Evolutionary conservation across 495 filamentous ascomycete genomes (phyloP), one percentile per base, ranked within the genome.

Genomic region (Penicillium tannophilum): DNA sequence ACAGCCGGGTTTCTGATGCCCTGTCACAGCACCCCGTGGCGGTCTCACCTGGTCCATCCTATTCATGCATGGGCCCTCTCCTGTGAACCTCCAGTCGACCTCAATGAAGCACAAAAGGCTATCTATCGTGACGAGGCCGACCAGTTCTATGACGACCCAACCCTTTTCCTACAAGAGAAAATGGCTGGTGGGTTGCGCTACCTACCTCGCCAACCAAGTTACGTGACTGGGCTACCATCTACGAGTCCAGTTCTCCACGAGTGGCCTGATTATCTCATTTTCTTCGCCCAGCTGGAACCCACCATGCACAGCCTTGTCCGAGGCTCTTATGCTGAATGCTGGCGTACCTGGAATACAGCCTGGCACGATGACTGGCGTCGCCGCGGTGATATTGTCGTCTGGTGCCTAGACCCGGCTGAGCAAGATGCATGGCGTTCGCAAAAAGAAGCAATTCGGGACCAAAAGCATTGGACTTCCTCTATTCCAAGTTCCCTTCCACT

Each of bases 21-120:
- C 16, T 98, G 94, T 74, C 95, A 98, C 78, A 90, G 89, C 63
- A 97, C 93, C 9, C 93, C 94, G 12, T 98, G 94, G 95, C 89
- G 91, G 56, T 90, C 88, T 6, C 91, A 93, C 66, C 81, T 98
- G 33, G 79, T 93, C 42, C 82, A 91, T 64, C 83, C 90, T 46
- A 86, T 96, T 26, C 74, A 86, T 55, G 91, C 92, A 6, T 93
- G 93, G 84, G 93, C 94, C 0, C 79, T 98, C 10, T 88, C 88
- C 9, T 98, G 94, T 72, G 92, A 97, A 62, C 94, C 95, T 16
- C 94, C 95, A 0, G 63, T 98, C 49, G 72, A 85, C 50, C 77
- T 92, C 3, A 80, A 77, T 10, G 55, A 71, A 1, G 77, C 84
- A 52, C 68, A 85, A 58, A 84, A 90, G 42, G 73, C 71, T 5